A percentile compares a stretch with the other conserved stretches of the same genome.
Evolutionary conservation across 805 yeast genomes (phyloP).

Genomic region (Wickerhamiella nectarea): DNA sequence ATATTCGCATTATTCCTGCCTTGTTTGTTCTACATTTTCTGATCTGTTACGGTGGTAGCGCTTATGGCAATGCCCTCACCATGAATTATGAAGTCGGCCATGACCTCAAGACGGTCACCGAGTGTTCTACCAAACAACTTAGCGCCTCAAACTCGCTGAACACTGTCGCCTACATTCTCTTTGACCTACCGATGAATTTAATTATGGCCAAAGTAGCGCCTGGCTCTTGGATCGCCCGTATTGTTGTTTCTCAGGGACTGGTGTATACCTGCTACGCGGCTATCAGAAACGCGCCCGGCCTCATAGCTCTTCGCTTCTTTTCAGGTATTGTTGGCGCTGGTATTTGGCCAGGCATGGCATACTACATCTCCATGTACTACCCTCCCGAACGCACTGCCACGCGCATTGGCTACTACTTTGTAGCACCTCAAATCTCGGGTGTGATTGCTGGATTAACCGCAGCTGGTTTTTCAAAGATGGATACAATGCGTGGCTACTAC

Average conservation of each 20-base stretch:
- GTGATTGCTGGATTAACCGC: conserved; percentile 78
- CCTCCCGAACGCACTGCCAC: conserved; percentile 64
- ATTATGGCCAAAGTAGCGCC: conserved; percentile 74
- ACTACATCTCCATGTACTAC: conserved; percentile 73
- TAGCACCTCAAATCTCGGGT: conserved; percentile 85
- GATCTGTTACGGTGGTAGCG: conserved; percentile 62
- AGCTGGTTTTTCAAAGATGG: conserved; percentile 81
- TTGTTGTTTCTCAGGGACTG: conserved; percentile 60
- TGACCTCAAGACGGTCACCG: conserved; percentile 41
- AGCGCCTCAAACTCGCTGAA: conserved; percentile 69
- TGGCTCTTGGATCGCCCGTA: conserved; percentile 72
- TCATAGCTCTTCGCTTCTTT: conserved; percentile 57
- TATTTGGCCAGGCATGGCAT: conserved; percentile 82
- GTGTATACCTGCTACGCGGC: conserved; percentile 65
- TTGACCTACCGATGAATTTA: conserved; percentile 80
- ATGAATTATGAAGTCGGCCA: conserved; percentile 56
- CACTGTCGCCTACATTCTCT: conserved; percentile 70
- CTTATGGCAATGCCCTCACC: conserved; percentile 67
- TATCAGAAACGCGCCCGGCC: conserved; percentile 40
- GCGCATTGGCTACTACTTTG: conserved; percentile 76
- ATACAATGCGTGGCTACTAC: conserved; percentile 49
- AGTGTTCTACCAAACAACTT: conserved; percentile 40
- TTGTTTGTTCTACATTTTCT: conserved; percentile 68
- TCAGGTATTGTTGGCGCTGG: conserved; percentile 75
- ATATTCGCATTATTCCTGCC: conserved; percentile 64